A percentile compares a stretch with the other conserved stretches of the same genome.
These are phyloP conservation scores for Gossypium longicalyx DNA, from an alignment of 345 rosid species.

Conservation along the genomic window DNA sequence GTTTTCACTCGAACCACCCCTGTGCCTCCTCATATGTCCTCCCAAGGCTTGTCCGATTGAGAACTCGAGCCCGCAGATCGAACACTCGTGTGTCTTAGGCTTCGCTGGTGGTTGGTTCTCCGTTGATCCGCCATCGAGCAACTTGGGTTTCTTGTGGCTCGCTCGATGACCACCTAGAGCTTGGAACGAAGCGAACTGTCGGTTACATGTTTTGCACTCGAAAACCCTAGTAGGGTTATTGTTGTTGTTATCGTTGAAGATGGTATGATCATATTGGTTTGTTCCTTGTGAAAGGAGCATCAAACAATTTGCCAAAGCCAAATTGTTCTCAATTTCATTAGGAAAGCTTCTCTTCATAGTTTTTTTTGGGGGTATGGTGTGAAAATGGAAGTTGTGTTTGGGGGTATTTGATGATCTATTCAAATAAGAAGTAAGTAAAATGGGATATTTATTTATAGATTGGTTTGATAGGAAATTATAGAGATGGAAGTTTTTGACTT, in stretches of 20 bases:
- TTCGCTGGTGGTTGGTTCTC: constrained; percentile 30
- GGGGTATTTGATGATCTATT: not conserved
- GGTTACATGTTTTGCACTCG: constrained; percentile 67
- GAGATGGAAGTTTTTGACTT: constrained; percentile 18
- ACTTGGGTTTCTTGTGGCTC: constrained; percentile 62
- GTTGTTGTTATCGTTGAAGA: not conserved
- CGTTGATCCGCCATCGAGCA: not conserved
- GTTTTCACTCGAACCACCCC: constrained; percentile 20
- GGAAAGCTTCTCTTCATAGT: constrained; percentile 44
- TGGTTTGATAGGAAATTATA: not conserved
- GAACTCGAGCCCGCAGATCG: constrained; percentile 82
- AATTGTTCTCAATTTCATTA: constrained; percentile 1
- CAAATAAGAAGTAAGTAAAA: not conserved
- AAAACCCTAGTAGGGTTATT: constrained; percentile 34
- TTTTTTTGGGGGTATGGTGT: not conserved
- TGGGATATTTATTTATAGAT: constrained; percentile 24
- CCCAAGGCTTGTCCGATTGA: constrained; percentile 69
- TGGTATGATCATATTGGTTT: constrained; percentile 5
- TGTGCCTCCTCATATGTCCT: constrained; percentile 72
- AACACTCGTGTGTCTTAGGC: constrained; percentile 73
- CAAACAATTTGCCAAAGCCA: constrained; percentile 54
- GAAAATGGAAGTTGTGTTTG: not conserved
- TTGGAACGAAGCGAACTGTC: constrained; percentile 57
- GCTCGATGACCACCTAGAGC: constrained; percentile 71
- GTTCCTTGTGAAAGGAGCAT: constrained; percentile 41